Evolutionary conservation across 1,284 basidiomycete species (phyloP).

Genomic region (Marasmius fiardii): DNA sequence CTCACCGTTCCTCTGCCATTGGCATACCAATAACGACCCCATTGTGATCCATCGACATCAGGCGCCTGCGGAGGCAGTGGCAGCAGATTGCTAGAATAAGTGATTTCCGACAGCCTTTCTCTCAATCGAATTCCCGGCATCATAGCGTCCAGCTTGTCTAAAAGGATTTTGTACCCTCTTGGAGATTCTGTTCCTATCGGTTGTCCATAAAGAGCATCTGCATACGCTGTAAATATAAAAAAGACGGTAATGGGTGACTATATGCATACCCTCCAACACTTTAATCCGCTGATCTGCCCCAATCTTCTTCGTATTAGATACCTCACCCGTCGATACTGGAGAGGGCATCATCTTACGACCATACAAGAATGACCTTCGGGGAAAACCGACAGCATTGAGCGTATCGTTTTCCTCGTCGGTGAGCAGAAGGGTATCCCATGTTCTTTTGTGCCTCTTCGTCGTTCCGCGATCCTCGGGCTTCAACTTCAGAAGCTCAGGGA

Average conservation of each 20-base stretch:
- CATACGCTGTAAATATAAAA: constrained; percentile 25
- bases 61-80: too few species aligned
- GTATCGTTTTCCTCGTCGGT: background rate
- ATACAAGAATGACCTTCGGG: background rate
- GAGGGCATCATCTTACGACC: background rate
- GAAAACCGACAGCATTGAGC: background rate
- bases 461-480: background rate
- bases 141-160: constrained; percentile 33
- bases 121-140: constrained; percentile 46
- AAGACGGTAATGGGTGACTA: constrained; percentile 17
- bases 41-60: background rate
- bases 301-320: background rate
- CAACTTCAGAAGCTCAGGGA: background rate
- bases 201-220: constrained; percentile 39
- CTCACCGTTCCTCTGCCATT: background rate
- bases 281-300: background rate
- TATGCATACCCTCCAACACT: constrained; percentile 9
- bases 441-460: background rate
- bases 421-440: too few species aligned
- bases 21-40: background rate
- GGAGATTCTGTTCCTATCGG: constrained; percentile 41
- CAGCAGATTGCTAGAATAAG: background rate
- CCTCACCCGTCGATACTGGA: background rate
- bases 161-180: constrained; percentile 29
- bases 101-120: constrained; percentile 32